Evolutionary conservation across 306 rosid genomes (phyloP), one percentile per base, ranked within the genome.

Genomic region (Vigna radiata): DNA sequence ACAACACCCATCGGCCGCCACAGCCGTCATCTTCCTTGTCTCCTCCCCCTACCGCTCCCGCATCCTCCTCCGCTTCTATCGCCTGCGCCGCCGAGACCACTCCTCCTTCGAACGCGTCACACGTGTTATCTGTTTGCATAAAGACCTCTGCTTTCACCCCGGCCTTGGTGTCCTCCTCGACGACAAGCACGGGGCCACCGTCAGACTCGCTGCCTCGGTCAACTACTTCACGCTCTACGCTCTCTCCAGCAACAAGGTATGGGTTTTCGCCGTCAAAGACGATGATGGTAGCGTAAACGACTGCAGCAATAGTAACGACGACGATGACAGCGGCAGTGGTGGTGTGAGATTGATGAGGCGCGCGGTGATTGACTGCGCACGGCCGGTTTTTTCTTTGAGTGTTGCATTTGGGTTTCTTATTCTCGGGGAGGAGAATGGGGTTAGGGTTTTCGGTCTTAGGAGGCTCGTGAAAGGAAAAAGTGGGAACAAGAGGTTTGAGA

Each of bases 361-460:
- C 80, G 93, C 96, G 67, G 97, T 86, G 75, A 50, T 95, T 36
- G 89, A 93, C 47, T 88, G 95, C 36, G 81, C 79, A 7, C 79
- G 76, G 80, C 90, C 89, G 37, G 82, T 95, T 68, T 90, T 88
- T 77, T 92, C 96, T 8, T 36, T 95, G 27, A 87, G 85, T 46
- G 18, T 95, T 8, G 85, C 93, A 0, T 89, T 83, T 15, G 96
- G 92, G 75, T 80, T 84, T 65, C 83, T 92, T 84, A 66, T 93
- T 39, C 84, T 93, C 23, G 98, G 95, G 11, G 98, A 93, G 68
- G 93, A 91, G 43, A 86, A 75, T 33, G 98, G 98, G 48, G 91
- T 93, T 70, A 84, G 96, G 87, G 86, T 91, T 84, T 86, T 93
- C 44, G 79, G 84, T 8, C 44, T 91, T 70, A 79, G 95, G 86